These are phyloP conservation scores for Tylopilus sp. DNA, from an alignment of 768 basidiomycete genomes.

Conservation along the genomic window DNA sequence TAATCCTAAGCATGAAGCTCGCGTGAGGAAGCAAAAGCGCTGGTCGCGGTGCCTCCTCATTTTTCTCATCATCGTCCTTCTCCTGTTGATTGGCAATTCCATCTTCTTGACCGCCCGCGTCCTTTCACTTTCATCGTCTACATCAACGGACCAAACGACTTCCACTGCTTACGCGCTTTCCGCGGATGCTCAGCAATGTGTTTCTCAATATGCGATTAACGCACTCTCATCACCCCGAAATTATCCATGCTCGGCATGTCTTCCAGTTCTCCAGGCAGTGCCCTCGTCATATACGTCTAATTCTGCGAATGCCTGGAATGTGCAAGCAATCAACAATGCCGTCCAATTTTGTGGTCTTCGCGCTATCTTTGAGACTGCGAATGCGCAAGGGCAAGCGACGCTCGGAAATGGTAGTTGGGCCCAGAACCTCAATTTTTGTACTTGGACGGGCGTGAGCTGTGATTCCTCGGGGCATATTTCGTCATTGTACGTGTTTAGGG, in stretches of 20 bases:
- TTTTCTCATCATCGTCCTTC: slow-evolving; percentile 37
- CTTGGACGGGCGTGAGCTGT: slow-evolving; percentile 46
- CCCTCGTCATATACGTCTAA: slow-evolving; percentile 31
- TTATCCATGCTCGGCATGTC: slow-evolving; percentile 47
- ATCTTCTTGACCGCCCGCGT: slow-evolving; percentile 38
- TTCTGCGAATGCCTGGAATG: slow-evolving; percentile 32
- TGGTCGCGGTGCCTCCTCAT: slow-evolving; percentile 30
- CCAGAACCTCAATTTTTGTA: slow-evolving; percentile 42
- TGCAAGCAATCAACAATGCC: slow-evolving; percentile 33
- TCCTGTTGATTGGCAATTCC: slow-evolving; percentile 41
- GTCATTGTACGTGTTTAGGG: slow-evolving; percentile 35
- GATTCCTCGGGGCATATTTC: slow-evolving; percentile 38
- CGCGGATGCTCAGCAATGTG: slow-evolving; percentile 40
- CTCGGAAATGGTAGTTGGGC: slow-evolving; percentile 44
- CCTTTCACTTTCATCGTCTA: slow-evolving; percentile 16
- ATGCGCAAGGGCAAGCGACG: slow-evolving; percentile 34
- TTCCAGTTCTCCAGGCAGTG: slow-evolving; percentile 38
- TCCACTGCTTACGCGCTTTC: slow-evolving; percentile 33
- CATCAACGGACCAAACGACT: slow-evolving; percentile 16
- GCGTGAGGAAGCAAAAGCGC: slow-evolving; percentile 28
- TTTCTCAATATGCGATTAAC: slow-evolving; percentile 43
- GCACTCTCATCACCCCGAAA: slow-evolving; percentile 40
- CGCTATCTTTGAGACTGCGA: slow-evolving; percentile 39
- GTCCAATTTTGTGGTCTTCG: slow-evolving; percentile 48
- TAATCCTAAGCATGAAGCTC: slow-evolving; percentile 18